Evolutionary conservation across 345 rosid species (phyloP), one percentile per base, ranked within the genome.

Genomic region (Populus alba): DNA sequence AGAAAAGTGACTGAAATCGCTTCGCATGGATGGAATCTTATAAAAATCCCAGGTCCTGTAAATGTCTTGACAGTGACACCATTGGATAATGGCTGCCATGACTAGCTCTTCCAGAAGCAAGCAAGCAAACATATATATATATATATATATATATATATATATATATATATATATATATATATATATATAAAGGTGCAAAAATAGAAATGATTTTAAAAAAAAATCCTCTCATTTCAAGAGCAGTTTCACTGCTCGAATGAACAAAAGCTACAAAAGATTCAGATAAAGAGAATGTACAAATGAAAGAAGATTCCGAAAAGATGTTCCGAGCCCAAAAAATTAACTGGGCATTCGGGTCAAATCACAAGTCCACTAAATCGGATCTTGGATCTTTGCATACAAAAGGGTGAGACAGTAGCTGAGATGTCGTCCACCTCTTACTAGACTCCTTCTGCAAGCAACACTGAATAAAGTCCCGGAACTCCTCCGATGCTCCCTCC

Each of bases 371-470:
- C 55, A 62, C 16, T 35, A 70, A 33, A 17, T 47, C 69, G 35
- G 68, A 29, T 23, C 66, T 41, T 20, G 39, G 75, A 74, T 37
- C 66, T 38, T 59, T 75, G 49, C 71, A 45, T 4, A 91, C 86
- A 76, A 95, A 95, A 8, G 95, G 92, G 69, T 95, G 98, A 11
- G 61, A 76, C 68, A 95, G 76, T 12, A 95, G 89, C 85, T 89
- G 88, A 39, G 89, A 18, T 45, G 89, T 92, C n/a, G 93, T 81
- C 97, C 94, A 91, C 84, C 98, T 53, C 79, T 86, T 85, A 61
- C 83, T 86, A 3, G 95, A 86, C 39, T 91, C 98, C 85, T 93
- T 95, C 82, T 86, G 94, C 69, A 95, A 81, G 78, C 98, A 95
- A 75, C 93, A 90, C 37, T 88, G 89, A 3, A 93, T 77, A 37